These are phyloP conservation scores for Jamesozyma spencerorum DNA, from an alignment of 805 yeast species.

Conservation along the genomic window DNA sequence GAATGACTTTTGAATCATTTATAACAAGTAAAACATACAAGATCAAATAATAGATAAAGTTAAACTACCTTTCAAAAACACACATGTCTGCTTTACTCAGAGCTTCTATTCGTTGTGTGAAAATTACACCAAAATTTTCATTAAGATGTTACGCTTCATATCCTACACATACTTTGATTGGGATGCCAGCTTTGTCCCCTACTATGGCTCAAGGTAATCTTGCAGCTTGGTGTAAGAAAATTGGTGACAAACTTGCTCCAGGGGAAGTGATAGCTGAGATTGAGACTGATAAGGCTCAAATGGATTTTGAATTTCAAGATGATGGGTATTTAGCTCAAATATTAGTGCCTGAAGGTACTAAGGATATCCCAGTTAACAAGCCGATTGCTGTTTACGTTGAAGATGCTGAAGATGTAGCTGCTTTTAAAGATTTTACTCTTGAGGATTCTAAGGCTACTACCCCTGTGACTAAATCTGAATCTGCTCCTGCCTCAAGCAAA, in stretches of 20 bases:
- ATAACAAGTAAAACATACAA: too few species aligned
- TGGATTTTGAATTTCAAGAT: slow-evolving; percentile 98
- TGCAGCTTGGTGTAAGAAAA: slow-evolving; percentile 80
- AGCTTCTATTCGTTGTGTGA: slow-evolving; percentile 7
- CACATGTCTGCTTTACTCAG: slow-evolving; percentile 27
- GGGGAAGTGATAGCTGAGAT: slow-evolving; percentile 96
- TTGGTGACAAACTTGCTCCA: slow-evolving; percentile 79
- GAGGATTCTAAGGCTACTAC: slow-evolving; percentile 54
- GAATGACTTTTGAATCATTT: too few species aligned
- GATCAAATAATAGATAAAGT: too few species aligned
- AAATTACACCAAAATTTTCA: not conserved
- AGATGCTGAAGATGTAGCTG: slow-evolving; percentile 71
- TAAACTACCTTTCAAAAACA: too few species aligned
- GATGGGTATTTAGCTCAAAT: slow-evolving; percentile 89
- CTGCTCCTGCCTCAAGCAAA: slow-evolving; percentile 34
- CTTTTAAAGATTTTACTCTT: slow-evolving; percentile 78
- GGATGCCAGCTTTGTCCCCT: slow-evolving; percentile 99
- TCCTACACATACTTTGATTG: slow-evolving; percentile 80
- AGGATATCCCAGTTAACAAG: slow-evolving; percentile 86
- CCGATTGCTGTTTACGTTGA: slow-evolving; percentile 97
- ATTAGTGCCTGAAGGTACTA: slow-evolving; percentile 71
- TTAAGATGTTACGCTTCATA: slow-evolving; percentile 37
- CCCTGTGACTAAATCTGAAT: slow-evolving; percentile 12
- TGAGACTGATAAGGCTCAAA: slow-evolving; percentile 95
- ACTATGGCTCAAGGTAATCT: slow-evolving; percentile 96